These are phyloP conservation scores for Papilionanthe hybrid DNA, from an alignment of 116 monocot genomes.

Conservation along the genomic window DNA sequence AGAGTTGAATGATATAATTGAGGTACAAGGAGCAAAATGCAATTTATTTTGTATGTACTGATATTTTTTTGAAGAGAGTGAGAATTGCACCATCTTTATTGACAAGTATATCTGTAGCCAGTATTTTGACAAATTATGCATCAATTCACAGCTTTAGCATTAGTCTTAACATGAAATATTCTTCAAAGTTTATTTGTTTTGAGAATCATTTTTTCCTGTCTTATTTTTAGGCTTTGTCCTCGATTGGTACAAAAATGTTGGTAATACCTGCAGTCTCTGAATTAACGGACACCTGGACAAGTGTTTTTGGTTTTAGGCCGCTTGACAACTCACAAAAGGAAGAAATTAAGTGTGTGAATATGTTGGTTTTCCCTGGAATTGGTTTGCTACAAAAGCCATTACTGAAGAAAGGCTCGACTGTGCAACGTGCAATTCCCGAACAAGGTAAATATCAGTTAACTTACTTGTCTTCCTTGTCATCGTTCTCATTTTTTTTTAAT, in stretches of 20 bases:
- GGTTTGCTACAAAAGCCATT: conserved; percentile 21
- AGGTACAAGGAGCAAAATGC: neutral
- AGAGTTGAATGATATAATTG: neutral
- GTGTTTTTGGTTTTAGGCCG: conserved; percentile 20
- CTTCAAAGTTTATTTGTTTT: neutral
- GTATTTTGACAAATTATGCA: neutral
- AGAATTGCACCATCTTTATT: neutral
- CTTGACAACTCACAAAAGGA: conserved; percentile 16
- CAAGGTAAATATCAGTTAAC: neutral
- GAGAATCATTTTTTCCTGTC: neutral
- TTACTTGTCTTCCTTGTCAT: neutral
- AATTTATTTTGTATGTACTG: neutral
- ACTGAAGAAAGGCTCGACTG: conserved; percentile 7
- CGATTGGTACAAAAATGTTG: conserved; percentile 16
- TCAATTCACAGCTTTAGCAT: neutral
- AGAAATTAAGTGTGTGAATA: conserved; percentile 18
- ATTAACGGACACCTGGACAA: conserved; percentile 22
- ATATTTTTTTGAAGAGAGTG: neutral
- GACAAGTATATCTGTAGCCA: neutral
- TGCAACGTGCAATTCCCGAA: neutral
- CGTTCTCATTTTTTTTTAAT: neutral
- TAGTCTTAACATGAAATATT: neutral
- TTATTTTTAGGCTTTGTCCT: conserved; percentile 21
- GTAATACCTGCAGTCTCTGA: conserved; percentile 26
- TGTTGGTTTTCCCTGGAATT: conserved; percentile 24